phyloP scores from a whole-genome alignment of 768 basidiomycete species.

The Suillus alpinus region DNA sequence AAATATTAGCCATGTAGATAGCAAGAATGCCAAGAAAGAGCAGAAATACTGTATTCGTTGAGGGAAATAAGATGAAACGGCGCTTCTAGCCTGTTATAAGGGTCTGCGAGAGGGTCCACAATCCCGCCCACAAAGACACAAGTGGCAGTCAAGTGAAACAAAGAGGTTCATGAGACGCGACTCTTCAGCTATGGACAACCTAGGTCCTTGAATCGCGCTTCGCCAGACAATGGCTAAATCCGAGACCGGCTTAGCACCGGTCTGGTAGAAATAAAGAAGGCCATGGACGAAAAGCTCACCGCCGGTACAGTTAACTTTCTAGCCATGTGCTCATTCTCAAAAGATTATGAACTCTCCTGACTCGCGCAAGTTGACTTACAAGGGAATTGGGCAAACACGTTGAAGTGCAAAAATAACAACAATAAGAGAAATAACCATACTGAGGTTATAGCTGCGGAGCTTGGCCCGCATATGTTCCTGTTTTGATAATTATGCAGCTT shows the following conservation, averaged over 20 bases:
- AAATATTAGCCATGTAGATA: background rate
- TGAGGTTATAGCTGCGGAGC: slow-evolving; percentile 15
- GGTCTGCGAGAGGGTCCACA: too few species aligned
- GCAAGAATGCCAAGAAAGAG: background rate
- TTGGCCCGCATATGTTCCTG: background rate
- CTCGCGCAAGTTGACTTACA: slow-evolving; percentile 14
- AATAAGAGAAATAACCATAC: slow-evolving; percentile 18
- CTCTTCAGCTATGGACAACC: slow-evolving; percentile 19
- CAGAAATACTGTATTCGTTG: background rate
- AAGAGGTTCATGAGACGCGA: slow-evolving; percentile 2
- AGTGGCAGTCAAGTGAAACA: slow-evolving; percentile 1
- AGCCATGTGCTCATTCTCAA: slow-evolving; percentile 5
- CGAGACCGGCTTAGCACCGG: slow-evolving; percentile 37
- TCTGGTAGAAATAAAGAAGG: slow-evolving; percentile 9
- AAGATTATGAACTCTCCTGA: slow-evolving; percentile 6
- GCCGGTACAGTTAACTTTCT: slow-evolving; percentile 16
- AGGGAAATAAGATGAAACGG: background rate
- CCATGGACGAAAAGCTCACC: slow-evolving; percentile 20
- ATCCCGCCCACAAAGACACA: slow-evolving; percentile 11
- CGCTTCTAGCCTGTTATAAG: background rate
- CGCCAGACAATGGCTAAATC: slow-evolving; percentile 30
- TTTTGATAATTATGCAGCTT: background rate
- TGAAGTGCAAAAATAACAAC: slow-evolving; percentile 17
- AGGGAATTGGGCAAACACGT: slow-evolving; percentile 3
- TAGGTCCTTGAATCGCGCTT: slow-evolving; percentile 14